phyloP scores from a whole-genome alignment of 2,329 filamentous ascomycete species.

The Stromatinia cepivora region DNA sequence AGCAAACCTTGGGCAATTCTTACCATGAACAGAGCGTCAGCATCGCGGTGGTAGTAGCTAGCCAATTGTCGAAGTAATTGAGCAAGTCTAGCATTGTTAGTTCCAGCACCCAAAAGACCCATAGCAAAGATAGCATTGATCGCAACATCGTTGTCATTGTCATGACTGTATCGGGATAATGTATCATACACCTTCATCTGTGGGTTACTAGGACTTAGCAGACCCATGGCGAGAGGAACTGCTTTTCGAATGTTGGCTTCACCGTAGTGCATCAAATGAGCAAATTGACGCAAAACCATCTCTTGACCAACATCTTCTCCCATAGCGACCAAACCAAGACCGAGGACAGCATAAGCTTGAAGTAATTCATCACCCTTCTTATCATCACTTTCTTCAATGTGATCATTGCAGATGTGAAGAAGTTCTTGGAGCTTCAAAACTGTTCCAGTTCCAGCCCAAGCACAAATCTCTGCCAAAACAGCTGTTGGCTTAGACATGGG shows the following conservation, averaged over 20 bases:
- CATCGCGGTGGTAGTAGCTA: constrained; percentile 96
- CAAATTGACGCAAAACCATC: constrained; percentile 97
- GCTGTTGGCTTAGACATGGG: constrained; percentile 96
- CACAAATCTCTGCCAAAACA: constrained; percentile 92
- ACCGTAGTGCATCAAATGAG: constrained; percentile 98
- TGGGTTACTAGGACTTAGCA: constrained; percentile 95
- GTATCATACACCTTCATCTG: constrained; percentile 99
- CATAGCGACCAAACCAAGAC: constrained; percentile 93
- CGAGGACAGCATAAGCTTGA: constrained; percentile 93
- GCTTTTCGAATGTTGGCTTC: constrained; percentile 96
- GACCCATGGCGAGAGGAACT: constrained; percentile 92
- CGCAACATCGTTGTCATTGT: constrained; percentile 97
- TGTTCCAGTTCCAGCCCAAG: constrained; percentile 95
- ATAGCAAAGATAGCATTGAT: constrained; percentile 99
- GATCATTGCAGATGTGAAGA: constrained; percentile 96
- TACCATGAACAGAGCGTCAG: constrained; percentile 98
- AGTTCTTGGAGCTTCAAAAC: constrained; percentile 97
- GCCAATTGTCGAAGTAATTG: constrained; percentile 92
- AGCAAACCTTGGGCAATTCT: constrained; percentile 95
- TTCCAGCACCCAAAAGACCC: constrained; percentile 94
- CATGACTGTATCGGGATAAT: constrained; percentile 93
- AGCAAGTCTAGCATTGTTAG: constrained; percentile 94
- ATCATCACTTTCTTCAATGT: constrained; percentile 90
- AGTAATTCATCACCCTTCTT: constrained; percentile 95
- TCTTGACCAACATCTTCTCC: constrained; percentile 98